Base-by-base conservation (phyloP, 495 filamentous ascomycete genomes). In the Penicillium longicatenatum region DNA sequence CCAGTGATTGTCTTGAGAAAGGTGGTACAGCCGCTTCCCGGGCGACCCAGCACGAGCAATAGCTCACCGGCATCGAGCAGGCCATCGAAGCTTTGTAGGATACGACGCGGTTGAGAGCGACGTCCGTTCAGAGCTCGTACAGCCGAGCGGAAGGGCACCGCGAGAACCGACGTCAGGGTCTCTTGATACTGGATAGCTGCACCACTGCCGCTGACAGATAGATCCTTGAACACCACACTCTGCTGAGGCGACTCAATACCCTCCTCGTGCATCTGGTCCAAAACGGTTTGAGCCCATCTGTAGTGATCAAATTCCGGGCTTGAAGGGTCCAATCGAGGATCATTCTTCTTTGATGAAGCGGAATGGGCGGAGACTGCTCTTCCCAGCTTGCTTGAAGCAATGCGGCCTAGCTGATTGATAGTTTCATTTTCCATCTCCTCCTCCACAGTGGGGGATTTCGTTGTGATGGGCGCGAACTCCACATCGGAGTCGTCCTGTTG, bases 141-240 rank as follows among this genome's bases (percentile, higher is more conserved):
- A 62, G 56, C 31, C 6, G 47, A 21, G 17, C 76, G 70, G 41
- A 83, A 72, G 4, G 79, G 82, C 6, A 72, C 61, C 12, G 66
- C 65, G 39, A 84, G 54, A 9, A 76, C 63, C 7, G 76, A 76
- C 6, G 64, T 67, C 8, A 84, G 67, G 6, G 74, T 81, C 17
- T 79, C 67, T 59, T 85, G 82, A 0, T 80, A 66, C 46, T 78
- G 76, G 16, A 83, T 57, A 1, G 78, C 77, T 4, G 73, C 63
- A 1, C 81, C 81, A 0, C 77, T 75, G 2, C 81, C 82, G 19
- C 69, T 79, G n/a, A 85, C 76, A 30, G 70, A 72, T 9, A 85
- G 65, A 37, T 82, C 70, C 22, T 68, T 71, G 56, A 83, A 81
- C 24, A 71, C 65, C 20, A 83, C 66, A 16, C 81, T 74, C 50